These are phyloP conservation scores for Nidula microcarpa DNA, from an alignment of 768 basidiomycete genomes.

Conservation along the genomic window DNA sequence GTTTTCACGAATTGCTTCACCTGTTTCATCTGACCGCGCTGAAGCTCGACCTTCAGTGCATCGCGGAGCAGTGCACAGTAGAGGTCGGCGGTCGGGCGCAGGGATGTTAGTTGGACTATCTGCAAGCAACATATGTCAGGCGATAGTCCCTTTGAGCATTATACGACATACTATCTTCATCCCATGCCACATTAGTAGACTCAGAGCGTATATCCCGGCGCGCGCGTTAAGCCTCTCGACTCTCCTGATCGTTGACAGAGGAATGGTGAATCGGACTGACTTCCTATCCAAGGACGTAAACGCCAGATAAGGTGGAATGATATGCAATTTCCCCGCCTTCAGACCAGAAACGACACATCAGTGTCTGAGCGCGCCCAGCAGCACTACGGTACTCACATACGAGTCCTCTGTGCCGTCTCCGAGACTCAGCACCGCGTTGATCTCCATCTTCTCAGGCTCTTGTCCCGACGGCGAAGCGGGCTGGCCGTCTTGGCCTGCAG, in stretches of 20 bases:
- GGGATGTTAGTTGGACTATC: constrained; percentile 91
- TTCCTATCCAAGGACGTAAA: constrained; percentile 91
- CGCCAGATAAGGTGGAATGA: constrained; percentile 86
- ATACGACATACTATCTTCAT: constrained; percentile 75
- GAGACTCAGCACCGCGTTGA: constrained; percentile 84
- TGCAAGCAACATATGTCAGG: constrained; percentile 19
- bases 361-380: neutral
- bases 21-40: constrained; percentile 88
- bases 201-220: constrained; percentile 95
- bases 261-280: constrained; percentile 87
- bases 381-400: constrained; percentile 62
- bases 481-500: constrained; percentile 12
- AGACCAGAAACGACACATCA: neutral
- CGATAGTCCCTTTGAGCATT: too few relatives aligned
- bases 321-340: constrained; percentile 87
- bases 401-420: constrained; percentile 86
- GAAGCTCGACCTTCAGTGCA: constrained; percentile 84
- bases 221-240: constrained; percentile 93
- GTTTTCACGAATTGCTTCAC: constrained; percentile 90
- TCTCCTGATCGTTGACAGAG: constrained; percentile 86
- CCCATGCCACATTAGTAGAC: constrained; percentile 90
- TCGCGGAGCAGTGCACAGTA: constrained; percentile 90
- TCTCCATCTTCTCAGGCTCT: constrained; percentile 73
- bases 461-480: constrained; percentile 24
- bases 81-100: constrained; percentile 88